A percentile compares a stretch with the other conserved stretches of the same genome.
phyloP scores from a whole-genome alignment of 169 alveolate genomes.

The Plasmodium ovale region DNA sequence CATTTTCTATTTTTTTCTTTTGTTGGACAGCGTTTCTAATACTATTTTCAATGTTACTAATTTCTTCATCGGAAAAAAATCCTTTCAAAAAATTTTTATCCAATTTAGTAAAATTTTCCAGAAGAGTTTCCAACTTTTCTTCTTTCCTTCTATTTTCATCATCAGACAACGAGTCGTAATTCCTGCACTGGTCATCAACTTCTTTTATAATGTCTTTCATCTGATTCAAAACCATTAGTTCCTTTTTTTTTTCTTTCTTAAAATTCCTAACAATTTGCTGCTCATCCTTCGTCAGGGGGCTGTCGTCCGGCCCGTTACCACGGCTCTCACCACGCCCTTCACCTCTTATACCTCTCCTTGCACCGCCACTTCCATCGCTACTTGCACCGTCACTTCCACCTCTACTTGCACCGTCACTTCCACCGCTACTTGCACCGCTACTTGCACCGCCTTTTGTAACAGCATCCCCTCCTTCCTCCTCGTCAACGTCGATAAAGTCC shows the following conservation, averaged over 20 bases:
- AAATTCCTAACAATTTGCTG: slow-evolving; percentile 61
- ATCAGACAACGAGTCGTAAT: slow-evolving; percentile 46
- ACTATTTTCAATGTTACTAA: slow-evolving; percentile 55
- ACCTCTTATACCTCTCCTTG: background rate
- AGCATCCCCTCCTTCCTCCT: background rate
- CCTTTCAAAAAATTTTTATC: slow-evolving; percentile 60
- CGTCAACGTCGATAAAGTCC: slow-evolving; percentile 42
- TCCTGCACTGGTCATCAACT: slow-evolving; percentile 72
- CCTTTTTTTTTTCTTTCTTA: slow-evolving; percentile 63
- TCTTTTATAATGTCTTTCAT: slow-evolving; percentile 67
- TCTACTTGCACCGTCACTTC: background rate
- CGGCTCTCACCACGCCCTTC: too few species aligned
- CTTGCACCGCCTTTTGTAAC: background rate
- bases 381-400: background rate
- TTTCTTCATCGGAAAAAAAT: slow-evolving; percentile 76
- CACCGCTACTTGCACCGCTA: background rate
- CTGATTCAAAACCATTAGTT: slow-evolving; percentile 46
- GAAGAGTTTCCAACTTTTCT: slow-evolving; percentile 73
- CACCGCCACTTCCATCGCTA: background rate
- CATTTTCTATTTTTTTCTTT: slow-evolving; percentile 64
- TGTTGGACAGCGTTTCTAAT: slow-evolving; percentile 44
- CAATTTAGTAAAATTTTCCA: slow-evolving; percentile 76
- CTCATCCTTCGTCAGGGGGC: slow-evolving; percentile 45
- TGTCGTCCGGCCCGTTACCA: too few species aligned
- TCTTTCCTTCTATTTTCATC: slow-evolving; percentile 58